Evolutionary conservation across 2,329 filamentous ascomycete species (phyloP).

Genomic region (Microdochium paspali): DNA sequence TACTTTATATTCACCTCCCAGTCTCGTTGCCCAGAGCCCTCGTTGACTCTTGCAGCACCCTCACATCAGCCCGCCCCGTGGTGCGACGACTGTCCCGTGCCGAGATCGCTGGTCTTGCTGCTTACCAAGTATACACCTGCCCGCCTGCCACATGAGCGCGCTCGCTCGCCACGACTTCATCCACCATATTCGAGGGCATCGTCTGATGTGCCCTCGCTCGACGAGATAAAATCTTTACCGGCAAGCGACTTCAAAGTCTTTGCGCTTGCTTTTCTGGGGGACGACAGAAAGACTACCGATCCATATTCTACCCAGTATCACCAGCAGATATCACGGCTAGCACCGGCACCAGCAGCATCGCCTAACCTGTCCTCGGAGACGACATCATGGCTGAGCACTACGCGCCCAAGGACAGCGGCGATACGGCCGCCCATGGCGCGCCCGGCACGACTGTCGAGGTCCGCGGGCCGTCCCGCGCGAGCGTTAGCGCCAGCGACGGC

Average conservation of each 20-base stretch:
- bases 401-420: background rate
- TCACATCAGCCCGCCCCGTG: too few relatives aligned
- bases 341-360: too few relatives aligned
- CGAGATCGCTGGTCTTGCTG: too few relatives aligned
- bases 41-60: too few relatives aligned
- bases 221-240: constrained; percentile 28
- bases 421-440: constrained; percentile 2
- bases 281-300: constrained; percentile 45
- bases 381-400: background rate
- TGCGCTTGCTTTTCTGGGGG: constrained; percentile 48
- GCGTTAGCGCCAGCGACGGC: constrained; percentile 14
- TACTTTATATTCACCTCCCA: too few relatives aligned
- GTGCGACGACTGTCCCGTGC: too few relatives aligned
- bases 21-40: too few relatives aligned
- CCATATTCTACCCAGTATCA: background rate
- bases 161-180: background rate
- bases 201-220: constrained; percentile 30
- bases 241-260: constrained; percentile 58
- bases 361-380: background rate
- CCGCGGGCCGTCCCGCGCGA: constrained; percentile 1
- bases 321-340: constrained; percentile 3
- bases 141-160: constrained; percentile 1
- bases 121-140: background rate
- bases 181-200: constrained; percentile 20
- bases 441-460: constrained; percentile 13